Percentiles rank a stretch among this genome's conserved stretches.
phyloP scores from a whole-genome alignment of 2,329 filamentous ascomycete species.

The Talaromyces rugulosus region DNA sequence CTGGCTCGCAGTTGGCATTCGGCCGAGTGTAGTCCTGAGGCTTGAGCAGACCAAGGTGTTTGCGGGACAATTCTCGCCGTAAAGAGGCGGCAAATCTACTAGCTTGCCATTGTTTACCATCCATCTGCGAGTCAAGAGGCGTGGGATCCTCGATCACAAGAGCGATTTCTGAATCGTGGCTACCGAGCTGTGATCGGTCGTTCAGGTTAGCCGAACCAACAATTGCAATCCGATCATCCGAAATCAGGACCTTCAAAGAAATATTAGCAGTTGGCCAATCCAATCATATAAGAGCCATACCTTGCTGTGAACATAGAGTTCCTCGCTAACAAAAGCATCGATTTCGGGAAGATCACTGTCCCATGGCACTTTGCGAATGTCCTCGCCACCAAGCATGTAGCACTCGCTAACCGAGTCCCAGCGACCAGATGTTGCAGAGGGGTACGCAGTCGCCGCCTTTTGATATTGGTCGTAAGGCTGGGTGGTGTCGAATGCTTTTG shows the following conservation, averaged over 20 bases:
- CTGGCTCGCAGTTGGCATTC: slow-evolving; percentile 55
- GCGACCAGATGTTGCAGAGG: slow-evolving; percentile 48
- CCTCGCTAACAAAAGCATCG: slow-evolving; percentile 60
- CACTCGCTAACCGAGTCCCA: slow-evolving; percentile 75
- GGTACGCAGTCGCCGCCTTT: slow-evolving; percentile 51
- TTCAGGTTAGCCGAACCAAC: slow-evolving; percentile 90
- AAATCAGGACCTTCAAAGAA: slow-evolving; percentile 58
- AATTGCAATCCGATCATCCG: slow-evolving; percentile 78
- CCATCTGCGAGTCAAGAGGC: slow-evolving; percentile 68
- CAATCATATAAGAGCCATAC: slow-evolving; percentile 27
- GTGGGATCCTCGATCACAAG: slow-evolving; percentile 85
- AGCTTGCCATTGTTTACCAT: slow-evolving; percentile 70
- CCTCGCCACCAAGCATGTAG: slow-evolving; percentile 75
- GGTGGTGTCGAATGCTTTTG: slow-evolving; percentile 35
- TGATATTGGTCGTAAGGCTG: slow-evolving; percentile 66
- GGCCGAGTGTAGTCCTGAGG: slow-evolving; percentile 64
- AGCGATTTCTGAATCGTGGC: slow-evolving; percentile 85
- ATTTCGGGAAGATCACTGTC: slow-evolving; percentile 53
- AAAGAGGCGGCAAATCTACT: slow-evolving; percentile 79
- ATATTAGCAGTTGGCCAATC: slow-evolving; percentile 13
- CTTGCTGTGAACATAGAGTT: slow-evolving; percentile 58
- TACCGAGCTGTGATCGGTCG: slow-evolving; percentile 80
- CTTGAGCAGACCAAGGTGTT: slow-evolving; percentile 78
- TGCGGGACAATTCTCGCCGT: slow-evolving; percentile 78
- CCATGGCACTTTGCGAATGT: slow-evolving; percentile 63